A percentile compares a stretch with the other conserved stretches of the same genome.
Evolutionary conservation across 176 grass and related monocot species (phyloP).

Genomic region (Themeda triandra): DNA sequence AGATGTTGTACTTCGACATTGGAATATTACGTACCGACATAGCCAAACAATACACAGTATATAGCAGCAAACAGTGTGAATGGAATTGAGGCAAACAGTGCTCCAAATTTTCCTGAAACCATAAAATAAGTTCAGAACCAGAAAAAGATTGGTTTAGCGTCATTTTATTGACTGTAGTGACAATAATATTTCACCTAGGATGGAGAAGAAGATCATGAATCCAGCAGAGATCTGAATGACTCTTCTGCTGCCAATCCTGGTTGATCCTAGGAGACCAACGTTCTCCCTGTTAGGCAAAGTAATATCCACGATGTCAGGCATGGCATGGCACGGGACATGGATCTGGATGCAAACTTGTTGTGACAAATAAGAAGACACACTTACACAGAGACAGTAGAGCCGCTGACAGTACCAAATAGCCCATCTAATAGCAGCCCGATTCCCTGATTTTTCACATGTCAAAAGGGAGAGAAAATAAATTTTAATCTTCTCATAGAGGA

Average conservation of each 20-base stretch:
- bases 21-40: conserved; percentile 50
- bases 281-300: conserved; percentile 50
- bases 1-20: background rate
- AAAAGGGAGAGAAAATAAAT: background rate
- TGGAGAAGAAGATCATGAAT: conserved; percentile 92
- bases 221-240: conserved; percentile 77
- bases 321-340: background rate
- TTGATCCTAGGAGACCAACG: conserved; percentile 85
- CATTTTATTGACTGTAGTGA: background rate
- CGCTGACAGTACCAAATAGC: conserved; percentile 63
- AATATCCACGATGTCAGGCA: background rate
- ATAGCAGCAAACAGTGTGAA: conserved; percentile 74
- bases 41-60: conserved; percentile 74
- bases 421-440: conserved; percentile 68
- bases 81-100: conserved; percentile 76
- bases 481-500: background rate
- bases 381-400: conserved; percentile 85
- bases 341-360: background rate
- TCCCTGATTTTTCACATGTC: conserved; percentile 44
- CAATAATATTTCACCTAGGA: conserved; percentile 45
- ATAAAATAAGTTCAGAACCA: background rate
- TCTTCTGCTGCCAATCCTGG: conserved; percentile 83
- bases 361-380: conserved; percentile 9
- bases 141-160: background rate
- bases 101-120: conserved; percentile 59